phyloP scores from a whole-genome alignment of 805 yeast species.

The Candida fluviatilis region DNA sequence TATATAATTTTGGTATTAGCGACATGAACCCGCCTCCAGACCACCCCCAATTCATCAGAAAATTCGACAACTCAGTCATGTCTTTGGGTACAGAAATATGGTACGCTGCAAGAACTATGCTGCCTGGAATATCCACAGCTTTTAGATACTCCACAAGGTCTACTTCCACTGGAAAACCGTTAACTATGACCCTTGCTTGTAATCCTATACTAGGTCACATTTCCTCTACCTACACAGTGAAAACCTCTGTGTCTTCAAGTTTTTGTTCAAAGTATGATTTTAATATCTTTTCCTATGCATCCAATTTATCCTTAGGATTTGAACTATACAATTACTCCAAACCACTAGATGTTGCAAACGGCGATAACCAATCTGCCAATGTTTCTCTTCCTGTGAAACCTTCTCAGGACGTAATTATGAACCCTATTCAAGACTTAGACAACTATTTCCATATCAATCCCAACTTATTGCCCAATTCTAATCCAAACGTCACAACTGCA shows the following conservation, averaged over 20 bases:
- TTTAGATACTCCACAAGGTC: slow-evolving; percentile 81
- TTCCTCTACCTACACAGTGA: slow-evolving; percentile 82
- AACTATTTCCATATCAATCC: slow-evolving; percentile 27
- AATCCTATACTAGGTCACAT: slow-evolving; percentile 91
- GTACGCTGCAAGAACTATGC: slow-evolving; percentile 78
- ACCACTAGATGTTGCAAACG: neutral
- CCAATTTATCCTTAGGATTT: slow-evolving; percentile 81
- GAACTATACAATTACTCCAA: slow-evolving; percentile 64
- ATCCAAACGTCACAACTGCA: slow-evolving; percentile 44
- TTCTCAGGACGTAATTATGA: slow-evolving; percentile 9
- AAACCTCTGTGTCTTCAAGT: slow-evolving; percentile 69
- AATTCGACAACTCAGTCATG: slow-evolving; percentile 57
- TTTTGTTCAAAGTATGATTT: slow-evolving; percentile 85
- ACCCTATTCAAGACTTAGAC: slow-evolving; percentile 21
- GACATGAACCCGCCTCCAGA: slow-evolving; percentile 15
- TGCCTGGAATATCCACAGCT: slow-evolving; percentile 88
- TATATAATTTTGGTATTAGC: slow-evolving; percentile 58
- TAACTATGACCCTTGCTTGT: slow-evolving; percentile 79
- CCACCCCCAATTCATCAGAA: slow-evolving; percentile 32
- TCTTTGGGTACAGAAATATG: slow-evolving; percentile 84
- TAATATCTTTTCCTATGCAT: slow-evolving; percentile 84
- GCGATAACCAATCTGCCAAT: slow-evolving; percentile 1
- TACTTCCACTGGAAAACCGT: slow-evolving; percentile 81
- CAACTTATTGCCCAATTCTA: slow-evolving; percentile 14
- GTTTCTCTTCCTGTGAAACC: neutral